Evolutionary conservation across 2,329 filamentous ascomycete species (phyloP), one percentile per base, ranked within the genome.

Genomic region (Huntiella moniliformis): DNA sequence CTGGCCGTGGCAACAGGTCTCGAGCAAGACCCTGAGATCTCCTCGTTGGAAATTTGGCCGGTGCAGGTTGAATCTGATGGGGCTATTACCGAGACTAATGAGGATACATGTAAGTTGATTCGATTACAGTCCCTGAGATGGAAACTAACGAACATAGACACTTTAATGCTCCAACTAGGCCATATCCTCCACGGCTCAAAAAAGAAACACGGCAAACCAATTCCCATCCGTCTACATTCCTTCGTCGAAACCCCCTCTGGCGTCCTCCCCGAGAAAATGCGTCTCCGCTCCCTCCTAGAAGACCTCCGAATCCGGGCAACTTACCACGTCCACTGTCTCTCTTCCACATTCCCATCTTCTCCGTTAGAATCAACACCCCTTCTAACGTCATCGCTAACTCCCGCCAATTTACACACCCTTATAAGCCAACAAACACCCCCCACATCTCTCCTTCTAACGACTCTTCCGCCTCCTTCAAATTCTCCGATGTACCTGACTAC

Each of bases 161-260:
- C 84, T 0, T 66, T 92, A n/a, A 91, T 92, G 49, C 66, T 92
- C 3, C 84, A 92, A 54, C 68, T 92, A 7, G 85, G 86, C 0
- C 88, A 83, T 54, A 92, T 93, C 48, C 61, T 93, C 1, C 15
- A 28, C 22, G 74, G 80, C 52, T 91, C 82, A 1, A 83, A 91
- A 0, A 79, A 79, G 2, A 75, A 79, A 0, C 93, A 84, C 83
- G 82, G 80, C 54, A 74, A 73, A 44, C 71, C 69, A 0, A 91
- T 82, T 57, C 70, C 66, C 36, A 61, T 92, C 5, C 77, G 85
- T 35, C 81, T 93, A 3, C 74, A 81, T 45, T 84, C 92, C 0
- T 93, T 93, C 58, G 85, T 93, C 15, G 85, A 93, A 56, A 92
- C 92, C 53, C 83, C 91, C 57, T 75, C 68, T 18, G 85, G 93